phyloP scores from a whole-genome alignment of 192 early-diverging fungal genomes.

The Backusella circina region DNA sequence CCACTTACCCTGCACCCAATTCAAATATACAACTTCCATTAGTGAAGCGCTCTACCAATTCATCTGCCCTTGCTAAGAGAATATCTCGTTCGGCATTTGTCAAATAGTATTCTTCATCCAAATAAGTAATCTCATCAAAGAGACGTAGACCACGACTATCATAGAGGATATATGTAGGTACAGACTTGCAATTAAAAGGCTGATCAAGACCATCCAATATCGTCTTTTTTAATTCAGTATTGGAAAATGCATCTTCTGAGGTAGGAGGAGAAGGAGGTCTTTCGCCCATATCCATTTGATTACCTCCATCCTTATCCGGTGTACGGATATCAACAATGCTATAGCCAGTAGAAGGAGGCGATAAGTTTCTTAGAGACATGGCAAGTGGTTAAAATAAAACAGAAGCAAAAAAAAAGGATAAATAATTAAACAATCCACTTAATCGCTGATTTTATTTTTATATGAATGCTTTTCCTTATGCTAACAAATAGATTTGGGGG shows the following conservation, averaged over 20 bases:
- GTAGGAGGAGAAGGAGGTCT: constrained; percentile 12
- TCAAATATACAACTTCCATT: constrained; percentile 78
- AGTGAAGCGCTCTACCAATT: constrained; percentile 60
- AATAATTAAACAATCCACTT: background rate
- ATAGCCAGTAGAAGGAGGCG: constrained; percentile 7
- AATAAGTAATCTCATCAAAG: constrained; percentile 89
- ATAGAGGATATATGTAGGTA: constrained; percentile 86
- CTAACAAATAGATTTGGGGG: background rate
- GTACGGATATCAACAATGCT: background rate
- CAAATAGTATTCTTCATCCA: constrained; percentile 80
- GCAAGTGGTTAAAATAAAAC: background rate
- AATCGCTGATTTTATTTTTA: too few relatives aligned
- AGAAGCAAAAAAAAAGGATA: background rate
- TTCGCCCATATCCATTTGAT: background rate
- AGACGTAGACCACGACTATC: constrained; percentile 79
- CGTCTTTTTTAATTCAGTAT: constrained; percentile 16
- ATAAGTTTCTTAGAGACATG: background rate
- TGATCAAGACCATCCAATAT: constrained; percentile 21
- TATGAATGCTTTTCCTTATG: background rate
- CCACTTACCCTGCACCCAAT: constrained; percentile 78
- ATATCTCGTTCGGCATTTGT: constrained; percentile 86
- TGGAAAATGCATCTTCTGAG: constrained; percentile 23
- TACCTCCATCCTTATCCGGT: background rate
- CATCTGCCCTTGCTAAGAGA: constrained; percentile 54
- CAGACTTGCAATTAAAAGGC: constrained; percentile 40